Evolutionary conservation across 306 rosid species (phyloP).

Genomic region (Cercis canadensis): DNA sequence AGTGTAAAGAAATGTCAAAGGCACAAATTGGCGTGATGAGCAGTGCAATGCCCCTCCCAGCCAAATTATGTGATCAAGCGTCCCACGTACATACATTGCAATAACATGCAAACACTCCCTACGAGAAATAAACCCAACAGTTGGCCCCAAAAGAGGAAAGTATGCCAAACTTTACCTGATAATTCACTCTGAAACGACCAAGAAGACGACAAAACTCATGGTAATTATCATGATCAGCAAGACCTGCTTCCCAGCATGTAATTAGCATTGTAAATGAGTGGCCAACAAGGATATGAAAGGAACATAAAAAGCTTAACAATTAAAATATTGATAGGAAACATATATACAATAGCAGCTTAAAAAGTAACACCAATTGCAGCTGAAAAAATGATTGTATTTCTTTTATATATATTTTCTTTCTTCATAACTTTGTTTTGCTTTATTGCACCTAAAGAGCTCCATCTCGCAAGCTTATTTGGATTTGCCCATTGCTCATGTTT

Average conservation of each 20-base stretch:
- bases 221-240: constrained; percentile 97
- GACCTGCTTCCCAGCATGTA: constrained; percentile 64
- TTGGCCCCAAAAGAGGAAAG: constrained; percentile 30
- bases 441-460: constrained; percentile 28
- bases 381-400: not conserved
- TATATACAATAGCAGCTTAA: constrained; percentile 1
- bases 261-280: constrained; percentile 37
- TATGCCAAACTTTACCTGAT: constrained; percentile 71
- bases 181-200: constrained; percentile 95
- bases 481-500: constrained; percentile 2
- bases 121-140: constrained; percentile 7
- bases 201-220: constrained; percentile 99
- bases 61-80: constrained; percentile 1
- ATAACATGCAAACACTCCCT: not conserved
- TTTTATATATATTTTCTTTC: constrained; percentile 6
- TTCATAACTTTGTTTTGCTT: constrained; percentile 15
- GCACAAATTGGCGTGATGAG: constrained; percentile 12
- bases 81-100: not conserved
- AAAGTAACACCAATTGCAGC: not conserved
- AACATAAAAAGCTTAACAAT: constrained; percentile 11
- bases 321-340: constrained; percentile 21
- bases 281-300: constrained; percentile 3
- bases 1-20: not conserved
- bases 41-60: constrained; percentile 25
- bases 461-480: not conserved